phyloP scores from a whole-genome alignment of 2,329 filamentous ascomycete genomes.

The Aspergillus fumigatus region DNA sequence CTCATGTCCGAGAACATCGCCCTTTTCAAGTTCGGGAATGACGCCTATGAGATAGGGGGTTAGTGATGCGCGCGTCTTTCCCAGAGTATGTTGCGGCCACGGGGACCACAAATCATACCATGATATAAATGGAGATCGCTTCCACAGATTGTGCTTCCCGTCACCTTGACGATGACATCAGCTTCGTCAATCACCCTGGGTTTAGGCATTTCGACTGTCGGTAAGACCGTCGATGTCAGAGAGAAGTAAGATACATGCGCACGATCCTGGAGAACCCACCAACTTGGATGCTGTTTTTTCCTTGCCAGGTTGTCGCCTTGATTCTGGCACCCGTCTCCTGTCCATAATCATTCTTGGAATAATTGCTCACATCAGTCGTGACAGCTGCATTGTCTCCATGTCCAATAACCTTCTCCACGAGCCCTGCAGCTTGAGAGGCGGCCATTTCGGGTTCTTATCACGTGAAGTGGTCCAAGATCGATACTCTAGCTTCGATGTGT shows the following conservation, averaged over 20 bases:
- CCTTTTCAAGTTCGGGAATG: conserved; percentile 57
- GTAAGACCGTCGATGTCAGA: neutral
- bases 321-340: conserved; percentile 58
- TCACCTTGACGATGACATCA: conserved; percentile 79
- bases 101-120: conserved; percentile 18
- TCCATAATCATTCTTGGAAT: conserved; percentile 52
- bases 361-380: conserved; percentile 65
- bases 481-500: neutral
- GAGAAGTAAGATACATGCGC: neutral
- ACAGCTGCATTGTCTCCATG: conserved; percentile 63
- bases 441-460: conserved; percentile 42
- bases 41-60: conserved; percentile 28
- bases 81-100: neutral
- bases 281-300: conserved; percentile 72
- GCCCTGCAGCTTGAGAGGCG: conserved; percentile 62
- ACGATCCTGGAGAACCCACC: conserved; percentile 31
- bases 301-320: conserved; percentile 78
- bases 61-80: neutral
- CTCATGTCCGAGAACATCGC: conserved; percentile 63
- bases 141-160: conserved; percentile 59
- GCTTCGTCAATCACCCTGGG: conserved; percentile 67
- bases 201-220: conserved; percentile 58
- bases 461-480: neutral
- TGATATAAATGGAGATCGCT: conserved; percentile 53
- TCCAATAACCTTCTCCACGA: conserved; percentile 63